A percentile compares a stretch with the other conserved stretches of the same genome.
phyloP scores from a whole-genome alignment of 257 asterid species.

The Petunia secreta region DNA sequence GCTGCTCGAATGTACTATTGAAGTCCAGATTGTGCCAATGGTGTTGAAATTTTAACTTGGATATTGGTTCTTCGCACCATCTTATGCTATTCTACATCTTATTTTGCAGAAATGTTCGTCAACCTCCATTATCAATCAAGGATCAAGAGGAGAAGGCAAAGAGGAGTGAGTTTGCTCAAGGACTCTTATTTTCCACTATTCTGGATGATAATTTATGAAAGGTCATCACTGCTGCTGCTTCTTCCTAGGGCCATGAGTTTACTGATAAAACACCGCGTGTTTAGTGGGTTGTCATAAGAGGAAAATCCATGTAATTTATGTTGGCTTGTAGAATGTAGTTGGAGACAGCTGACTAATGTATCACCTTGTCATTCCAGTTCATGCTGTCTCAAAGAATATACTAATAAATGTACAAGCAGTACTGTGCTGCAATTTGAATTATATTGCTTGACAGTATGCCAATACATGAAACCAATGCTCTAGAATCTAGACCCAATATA shows the following conservation, averaged over 20 bases:
- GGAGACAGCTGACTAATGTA: no score
- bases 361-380: no score
- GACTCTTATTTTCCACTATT: conserved; percentile 70
- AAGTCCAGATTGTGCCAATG: not conserved
- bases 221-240: conserved; percentile 12
- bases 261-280: conserved; percentile 25
- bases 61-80: not conserved
- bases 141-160: conserved; percentile 88
- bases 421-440: no score
- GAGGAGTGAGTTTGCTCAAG: conserved; percentile 75
- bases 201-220: conserved; percentile 58
- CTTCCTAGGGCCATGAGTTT: not conserved
- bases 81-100: conserved; percentile 11
- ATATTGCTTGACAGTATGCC: no score
- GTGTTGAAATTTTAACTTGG: not conserved
- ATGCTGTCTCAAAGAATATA: no score
- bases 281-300: no score
- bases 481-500: no score
- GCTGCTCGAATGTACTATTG: no score
- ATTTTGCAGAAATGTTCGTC: conserved; percentile 60
- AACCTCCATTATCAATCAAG: conserved; percentile 73
- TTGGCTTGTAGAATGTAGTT: no score
- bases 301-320: no score
- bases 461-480: no score
- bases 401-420: no score